phyloP scores from a whole-genome alignment of 2,329 filamentous ascomycete genomes.

The Fusarium miscanthi region DNA sequence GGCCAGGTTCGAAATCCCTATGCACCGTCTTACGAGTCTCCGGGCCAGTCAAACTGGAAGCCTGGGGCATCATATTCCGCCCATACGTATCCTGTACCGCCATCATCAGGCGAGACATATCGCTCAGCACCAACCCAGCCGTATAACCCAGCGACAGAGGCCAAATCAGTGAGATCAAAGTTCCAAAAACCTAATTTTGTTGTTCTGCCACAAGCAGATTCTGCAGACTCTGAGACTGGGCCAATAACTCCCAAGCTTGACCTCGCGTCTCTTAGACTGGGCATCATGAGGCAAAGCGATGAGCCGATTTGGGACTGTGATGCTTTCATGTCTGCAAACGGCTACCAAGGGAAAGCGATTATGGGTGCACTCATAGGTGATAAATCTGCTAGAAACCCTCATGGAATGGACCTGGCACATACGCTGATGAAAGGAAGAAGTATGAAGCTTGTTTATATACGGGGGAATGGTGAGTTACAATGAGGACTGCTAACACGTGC shows the following conservation, averaged over 20 bases:
- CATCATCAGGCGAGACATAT: neutral
- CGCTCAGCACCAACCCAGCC: fast-evolving
- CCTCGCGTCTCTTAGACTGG: neutral
- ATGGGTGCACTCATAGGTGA: slow-evolving; percentile 24
- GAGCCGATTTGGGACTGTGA: slow-evolving; percentile 16
- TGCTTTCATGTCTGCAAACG: neutral
- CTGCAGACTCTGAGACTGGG: slow-evolving; percentile 6
- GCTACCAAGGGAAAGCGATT: slow-evolving; percentile 4
- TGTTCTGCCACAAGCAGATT: slow-evolving; percentile 9
- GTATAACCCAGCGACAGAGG: neutral
- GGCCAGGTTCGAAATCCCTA: neutral
- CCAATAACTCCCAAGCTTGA: neutral
- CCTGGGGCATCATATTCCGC: neutral
- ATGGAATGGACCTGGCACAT: slow-evolving; percentile 15
- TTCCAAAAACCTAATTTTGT: slow-evolving; percentile 19
- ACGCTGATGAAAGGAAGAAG: slow-evolving; percentile 4
- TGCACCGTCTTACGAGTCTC: neutral
- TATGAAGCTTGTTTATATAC: slow-evolving; percentile 16
- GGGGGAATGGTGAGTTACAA: slow-evolving; percentile 12
- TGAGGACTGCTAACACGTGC: fast-evolving
- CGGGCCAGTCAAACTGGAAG: neutral
- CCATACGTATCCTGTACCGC: neutral
- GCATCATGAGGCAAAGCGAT: slow-evolving; percentile 10
- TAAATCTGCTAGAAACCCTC: slow-evolving; percentile 12
- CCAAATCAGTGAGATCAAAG: neutral